Evolutionary conservation across 2,329 filamentous ascomycete genomes (phyloP), one percentile per base, ranked within the genome.

Genomic region (Pseudogymnoascus sp.): DNA sequence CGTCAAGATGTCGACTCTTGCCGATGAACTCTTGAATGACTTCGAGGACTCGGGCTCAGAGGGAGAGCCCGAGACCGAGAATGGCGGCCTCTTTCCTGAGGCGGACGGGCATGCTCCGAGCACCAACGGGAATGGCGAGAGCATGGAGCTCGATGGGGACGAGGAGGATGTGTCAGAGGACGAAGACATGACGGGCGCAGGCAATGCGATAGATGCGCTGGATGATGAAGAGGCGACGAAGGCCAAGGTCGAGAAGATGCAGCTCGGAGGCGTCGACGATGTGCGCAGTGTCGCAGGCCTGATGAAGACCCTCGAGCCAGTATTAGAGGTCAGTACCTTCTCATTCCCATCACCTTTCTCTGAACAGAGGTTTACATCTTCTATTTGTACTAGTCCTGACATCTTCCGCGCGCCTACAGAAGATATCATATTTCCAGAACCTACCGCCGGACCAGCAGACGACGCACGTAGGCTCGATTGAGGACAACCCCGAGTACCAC

Each of bases 401-500:
- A 72, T 77, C 77, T 75, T 78, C 72, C 69, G 73, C 78, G 77
- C 75, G 74, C 71, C 72, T 79, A 73, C 79, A 95, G 90, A 90
- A 91, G 88, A 93, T 96, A 75, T 80, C 83, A 73, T 80, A 89
- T 71, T 95, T 86, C 76, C 86, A 90, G 77, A 84, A 83, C 44
- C 81, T 90, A 70, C 82, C 88, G 4, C 82, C 86, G 35, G 81
- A 85, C 62, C 81, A 86, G 64, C 84, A 82, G 68, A 84, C 82
- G 31, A 84, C 81, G 21, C 83, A 86, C 69, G 79, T 95, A 65
- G 91, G 92, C 69, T 93, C 90, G 63, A 87, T 96, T 70, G 92
- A 96, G 76, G 91, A 96, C 72, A 92, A 96, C 70, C 91, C 91
- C 61, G 92, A 96, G 74, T 96, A 96, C 76, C 86, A 91, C 74